phyloP scores from a whole-genome alignment of 75 land plant genomes.

The Selaginella moellendorffii region DNA sequence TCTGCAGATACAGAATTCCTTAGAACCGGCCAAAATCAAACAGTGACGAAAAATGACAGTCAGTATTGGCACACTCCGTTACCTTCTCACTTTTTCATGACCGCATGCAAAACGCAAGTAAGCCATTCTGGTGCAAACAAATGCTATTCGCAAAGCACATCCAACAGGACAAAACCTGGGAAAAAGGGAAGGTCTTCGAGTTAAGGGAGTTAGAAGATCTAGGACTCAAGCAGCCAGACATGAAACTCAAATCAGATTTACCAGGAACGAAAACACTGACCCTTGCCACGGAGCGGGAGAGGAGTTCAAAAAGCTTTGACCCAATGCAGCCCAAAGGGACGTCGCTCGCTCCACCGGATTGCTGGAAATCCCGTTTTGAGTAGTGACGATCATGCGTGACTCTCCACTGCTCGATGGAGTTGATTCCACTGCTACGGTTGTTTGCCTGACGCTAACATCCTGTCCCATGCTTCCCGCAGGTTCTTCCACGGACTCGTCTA shows the following conservation, averaged over 20 bases:
- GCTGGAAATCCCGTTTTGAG: not conserved
- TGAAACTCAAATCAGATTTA: not conserved
- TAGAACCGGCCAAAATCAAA: no score
- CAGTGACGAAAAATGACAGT: no score
- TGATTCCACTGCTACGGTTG: not conserved
- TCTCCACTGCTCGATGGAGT: not conserved
- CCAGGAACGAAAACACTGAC: constrained; percentile 16
- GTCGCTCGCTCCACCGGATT: constrained; percentile 16
- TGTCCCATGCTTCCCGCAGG: constrained; percentile 1
- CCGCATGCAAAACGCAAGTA: not conserved
- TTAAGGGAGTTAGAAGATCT: no score
- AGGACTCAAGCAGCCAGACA: not conserved
- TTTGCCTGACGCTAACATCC: not conserved
- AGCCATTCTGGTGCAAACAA: constrained; percentile 1
- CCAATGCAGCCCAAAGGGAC: constrained; percentile 13
- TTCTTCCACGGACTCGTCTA: constrained; percentile 12
- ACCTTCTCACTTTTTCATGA: not conserved
- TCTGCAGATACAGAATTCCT: no score
- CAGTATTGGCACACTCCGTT: not conserved
- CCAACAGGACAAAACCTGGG: not conserved
- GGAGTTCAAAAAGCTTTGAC: constrained; percentile 17
- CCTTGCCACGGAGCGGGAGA: constrained; percentile 28
- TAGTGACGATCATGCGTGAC: not conserved
- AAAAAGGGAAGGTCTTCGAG: not conserved
- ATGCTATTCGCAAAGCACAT: not conserved